Conservation (phyloP, 192 early-diverging fungal species). For the Kappamyces sp. region DNA sequence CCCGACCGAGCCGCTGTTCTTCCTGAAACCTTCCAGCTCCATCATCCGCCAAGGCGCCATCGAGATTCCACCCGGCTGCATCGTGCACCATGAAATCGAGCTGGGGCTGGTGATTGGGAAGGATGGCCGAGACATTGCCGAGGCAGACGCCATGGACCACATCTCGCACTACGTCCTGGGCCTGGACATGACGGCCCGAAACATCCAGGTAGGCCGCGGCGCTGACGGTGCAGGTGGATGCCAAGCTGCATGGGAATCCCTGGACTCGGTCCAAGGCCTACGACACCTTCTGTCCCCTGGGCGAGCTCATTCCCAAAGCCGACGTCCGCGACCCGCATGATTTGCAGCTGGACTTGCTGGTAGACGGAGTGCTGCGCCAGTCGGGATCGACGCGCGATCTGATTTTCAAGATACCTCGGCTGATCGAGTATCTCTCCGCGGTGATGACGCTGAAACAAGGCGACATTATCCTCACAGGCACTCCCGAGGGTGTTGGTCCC, state of each 20-base stretch:
- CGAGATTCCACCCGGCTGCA: constrained; percentile 70
- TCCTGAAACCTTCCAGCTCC: constrained; percentile 83
- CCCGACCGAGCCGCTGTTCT: constrained; percentile 82
- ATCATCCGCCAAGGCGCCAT: constrained; percentile 43
- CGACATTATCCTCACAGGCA: constrained; percentile 85
- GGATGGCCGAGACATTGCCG: constrained; percentile 64
- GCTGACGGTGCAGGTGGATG: constrained; percentile 54
- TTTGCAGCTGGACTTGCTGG: constrained; percentile 62
- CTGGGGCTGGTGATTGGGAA: constrained; percentile 88
- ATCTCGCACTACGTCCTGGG: constrained; percentile 79
- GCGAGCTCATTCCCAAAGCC: constrained; percentile 71
- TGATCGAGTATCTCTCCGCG: constrained; percentile 73
- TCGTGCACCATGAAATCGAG: constrained; percentile 93
- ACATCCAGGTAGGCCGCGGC: constrained; percentile 33
- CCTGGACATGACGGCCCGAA: constrained; percentile 89
- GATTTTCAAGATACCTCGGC: constrained; percentile 80
- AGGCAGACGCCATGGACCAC: constrained; percentile 53
- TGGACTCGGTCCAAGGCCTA: constrained; percentile 93
- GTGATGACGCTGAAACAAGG: constrained; percentile 88
- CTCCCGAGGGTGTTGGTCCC: constrained; percentile 83
- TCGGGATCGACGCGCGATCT: constrained; percentile 84
- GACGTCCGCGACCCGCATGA: constrained; percentile 64
- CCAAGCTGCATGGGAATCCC: constrained; percentile 77
- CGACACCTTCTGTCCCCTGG: constrained; percentile 91
- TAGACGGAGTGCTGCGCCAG: constrained; percentile 70